Conservation (phyloP, 2,329 filamentous ascomycete genomes). For the Penicillium occitanis region DNA sequence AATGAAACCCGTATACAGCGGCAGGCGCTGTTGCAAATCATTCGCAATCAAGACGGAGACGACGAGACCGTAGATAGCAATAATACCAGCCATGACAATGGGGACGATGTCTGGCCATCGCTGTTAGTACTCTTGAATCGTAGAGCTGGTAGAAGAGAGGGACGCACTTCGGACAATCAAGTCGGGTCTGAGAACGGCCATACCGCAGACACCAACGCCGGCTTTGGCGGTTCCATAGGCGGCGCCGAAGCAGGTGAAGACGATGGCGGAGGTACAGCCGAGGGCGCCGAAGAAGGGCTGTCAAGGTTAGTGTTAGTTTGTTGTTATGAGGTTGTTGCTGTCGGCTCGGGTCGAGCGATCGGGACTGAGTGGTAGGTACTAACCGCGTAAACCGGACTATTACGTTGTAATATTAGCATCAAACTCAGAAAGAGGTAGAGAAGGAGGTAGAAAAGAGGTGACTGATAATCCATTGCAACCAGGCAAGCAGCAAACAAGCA, state of each 20-base stretch:
- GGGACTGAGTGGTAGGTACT: constrained; percentile 52
- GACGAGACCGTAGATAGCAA: constrained; percentile 95
- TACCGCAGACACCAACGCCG: constrained; percentile 95
- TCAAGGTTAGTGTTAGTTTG: constrained; percentile 28
- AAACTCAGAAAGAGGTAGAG: neutral
- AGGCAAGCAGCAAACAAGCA: neutral
- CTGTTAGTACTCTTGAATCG: constrained; percentile 19
- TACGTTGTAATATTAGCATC: constrained; percentile 24
- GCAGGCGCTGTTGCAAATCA: constrained; percentile 67
- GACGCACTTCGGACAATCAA: constrained; percentile 97
- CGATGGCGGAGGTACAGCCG: constrained; percentile 92
- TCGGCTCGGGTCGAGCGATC: neutral
- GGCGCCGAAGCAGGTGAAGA: constrained; percentile 95
- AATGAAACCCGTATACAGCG: constrained; percentile 80
- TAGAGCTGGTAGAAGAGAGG: neutral
- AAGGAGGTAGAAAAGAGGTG: neutral
- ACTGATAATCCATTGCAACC: neutral
- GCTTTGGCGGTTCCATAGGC: constrained; percentile 99
- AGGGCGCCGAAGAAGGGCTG: constrained; percentile 95
- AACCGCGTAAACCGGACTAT: constrained; percentile 97
- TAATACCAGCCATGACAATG: constrained; percentile 99
- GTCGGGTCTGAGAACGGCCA: constrained; percentile 97
- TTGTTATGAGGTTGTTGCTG: neutral
- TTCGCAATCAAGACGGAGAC: constrained; percentile 85
- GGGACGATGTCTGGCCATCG: constrained; percentile 80